phyloP scores from a whole-genome alignment of 2,329 filamentous ascomycete species.

The Dactylellina leptospora region DNA sequence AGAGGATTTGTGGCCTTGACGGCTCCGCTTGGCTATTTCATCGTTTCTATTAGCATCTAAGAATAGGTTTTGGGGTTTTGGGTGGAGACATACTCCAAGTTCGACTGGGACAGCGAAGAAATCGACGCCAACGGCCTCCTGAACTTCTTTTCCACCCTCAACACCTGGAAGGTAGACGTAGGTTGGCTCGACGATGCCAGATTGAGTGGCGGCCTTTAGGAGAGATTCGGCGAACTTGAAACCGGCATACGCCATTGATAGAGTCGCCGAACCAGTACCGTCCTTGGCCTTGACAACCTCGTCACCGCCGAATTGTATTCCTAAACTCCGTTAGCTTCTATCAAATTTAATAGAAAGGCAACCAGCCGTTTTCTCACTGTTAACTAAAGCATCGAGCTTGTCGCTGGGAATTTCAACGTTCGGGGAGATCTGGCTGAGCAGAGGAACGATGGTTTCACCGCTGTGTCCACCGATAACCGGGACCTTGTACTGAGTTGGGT shows the following conservation, averaged over 20 bases:
- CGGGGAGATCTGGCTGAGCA: conserved; percentile 91
- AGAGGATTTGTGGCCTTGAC: conserved; percentile 87
- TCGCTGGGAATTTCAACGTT: conserved; percentile 81
- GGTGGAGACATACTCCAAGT: conserved; percentile 77
- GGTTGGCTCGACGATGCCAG: conserved; percentile 91
- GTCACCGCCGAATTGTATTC: conserved; percentile 95
- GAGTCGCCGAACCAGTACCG: conserved; percentile 85
- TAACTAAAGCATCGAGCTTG: conserved; percentile 87
- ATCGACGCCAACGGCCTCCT: conserved; percentile 78
- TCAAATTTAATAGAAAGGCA: conserved; percentile 59
- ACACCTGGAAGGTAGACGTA: conserved; percentile 95
- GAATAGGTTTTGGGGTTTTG: conserved; percentile 14
- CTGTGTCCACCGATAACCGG: conserved; percentile 97
- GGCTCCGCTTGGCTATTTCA: conserved; percentile 79
- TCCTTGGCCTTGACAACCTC: conserved; percentile 97
- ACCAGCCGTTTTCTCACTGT: conserved; percentile 68
- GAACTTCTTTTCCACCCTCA: conserved; percentile 83
- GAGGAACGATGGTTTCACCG: conserved; percentile 95
- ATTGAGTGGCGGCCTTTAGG: conserved; percentile 82
- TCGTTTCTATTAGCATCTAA: too few species aligned
- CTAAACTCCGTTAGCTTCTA: conserved; percentile 78
- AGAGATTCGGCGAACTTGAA: conserved; percentile 94
- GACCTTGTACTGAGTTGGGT: conserved; percentile 82
- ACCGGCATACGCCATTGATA: conserved; percentile 95
- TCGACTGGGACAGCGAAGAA: conserved; percentile 97